Evolutionary conservation across 306 rosid species (phyloP).

Genomic region (Prunus dulcis): DNA sequence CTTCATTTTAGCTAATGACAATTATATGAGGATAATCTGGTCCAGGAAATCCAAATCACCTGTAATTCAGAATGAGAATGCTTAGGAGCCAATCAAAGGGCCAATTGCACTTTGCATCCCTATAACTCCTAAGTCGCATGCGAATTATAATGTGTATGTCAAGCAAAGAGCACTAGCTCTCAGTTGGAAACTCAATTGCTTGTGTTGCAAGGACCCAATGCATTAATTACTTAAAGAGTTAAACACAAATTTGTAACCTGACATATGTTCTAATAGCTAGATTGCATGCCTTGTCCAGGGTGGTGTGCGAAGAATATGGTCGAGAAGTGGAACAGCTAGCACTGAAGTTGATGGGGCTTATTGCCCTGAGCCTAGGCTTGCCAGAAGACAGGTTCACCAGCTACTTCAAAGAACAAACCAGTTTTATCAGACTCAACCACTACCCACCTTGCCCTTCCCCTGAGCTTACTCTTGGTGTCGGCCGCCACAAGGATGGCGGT

Average conservation of each 20-base stretch:
- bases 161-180: too few relatives aligned
- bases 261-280: background rate
- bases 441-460: conserved; percentile 65
- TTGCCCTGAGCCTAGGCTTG: conserved; percentile 56
- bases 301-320: conserved; percentile 34
- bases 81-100: background rate
- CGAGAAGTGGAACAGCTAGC: conserved; percentile 38
- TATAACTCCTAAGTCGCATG: too few relatives aligned
- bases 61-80: background rate
- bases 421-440: conserved; percentile 39
- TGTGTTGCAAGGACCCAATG: too few relatives aligned
- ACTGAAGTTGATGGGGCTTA: conserved; percentile 42
- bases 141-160: too few relatives aligned
- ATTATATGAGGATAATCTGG: background rate
- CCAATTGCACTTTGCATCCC: too few relatives aligned
- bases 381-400: conserved; percentile 34
- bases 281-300: conserved; percentile 24
- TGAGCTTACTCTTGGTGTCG: conserved; percentile 55
- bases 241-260: background rate
- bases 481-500: conserved; percentile 54
- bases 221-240: too few relatives aligned
- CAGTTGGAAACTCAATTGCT: too few relatives aligned
- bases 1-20: background rate
- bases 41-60: background rate
- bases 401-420: conserved; percentile 45